Evolutionary conservation across 1,139 yeast genomes (phyloP), one percentile per base, ranked within the genome.

Genomic region (Magnusiomyces magnusii): DNA sequence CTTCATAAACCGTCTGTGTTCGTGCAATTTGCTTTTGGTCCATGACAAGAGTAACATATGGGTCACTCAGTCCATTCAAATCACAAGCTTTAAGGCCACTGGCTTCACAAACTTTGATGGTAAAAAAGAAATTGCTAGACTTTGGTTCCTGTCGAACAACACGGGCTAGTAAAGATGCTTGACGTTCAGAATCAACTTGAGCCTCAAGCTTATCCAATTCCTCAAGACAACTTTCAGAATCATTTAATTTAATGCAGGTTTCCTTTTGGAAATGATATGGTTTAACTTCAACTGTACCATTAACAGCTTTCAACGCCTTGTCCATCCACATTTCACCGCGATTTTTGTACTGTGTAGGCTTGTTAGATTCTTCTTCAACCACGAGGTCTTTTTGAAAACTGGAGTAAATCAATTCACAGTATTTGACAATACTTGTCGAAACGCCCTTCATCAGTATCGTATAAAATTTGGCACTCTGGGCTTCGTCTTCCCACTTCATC

Each of bases 161-260:
- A 10, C 63, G 64, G 2, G 71, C 70, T 17, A 86, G 76, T 0
- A 80, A 71, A 2, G 72, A 71, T 5, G 88, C 83, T 24, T 86
- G 76, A 53, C 72, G 67, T 61, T 86, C 92, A 0, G 93, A 84
- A 62, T 86, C 83, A 21, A 87, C 67, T 36, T 78, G 71, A 1
- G 78, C 80, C 67, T 88, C 96, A 52, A 90, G 71, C 57, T 77
- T 80, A 57, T 82, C 79, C 47, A 89, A 71, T 63, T 83, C 81
- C 1, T 75, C 71, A 71, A 83, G 78, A 74, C 87, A 81, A 23
- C 83, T 80, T 5, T 85, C 83, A 23, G 90, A 69, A 66, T 90
- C 84, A 69, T 88, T 88, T 58, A 90, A 75, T 25, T 87, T 85
- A n/a, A 87, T 81, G 71, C 96, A 89, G 0, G 93, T 84, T 58